Base-by-base conservation (phyloP, 257 asterid species). In the Avicennia marina region DNA sequence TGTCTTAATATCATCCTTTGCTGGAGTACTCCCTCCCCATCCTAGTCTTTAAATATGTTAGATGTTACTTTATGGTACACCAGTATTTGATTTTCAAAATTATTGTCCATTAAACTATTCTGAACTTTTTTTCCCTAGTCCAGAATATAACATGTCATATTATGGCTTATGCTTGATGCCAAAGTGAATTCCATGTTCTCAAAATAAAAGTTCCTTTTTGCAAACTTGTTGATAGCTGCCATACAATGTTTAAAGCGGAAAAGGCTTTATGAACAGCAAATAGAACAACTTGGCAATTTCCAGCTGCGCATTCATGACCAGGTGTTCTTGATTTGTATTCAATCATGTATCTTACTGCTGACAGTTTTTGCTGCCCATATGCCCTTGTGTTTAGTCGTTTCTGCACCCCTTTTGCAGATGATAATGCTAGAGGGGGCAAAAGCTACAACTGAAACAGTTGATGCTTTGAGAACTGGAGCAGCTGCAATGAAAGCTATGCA, bases 401-500 rank as follows among this genome's bases (percentile, higher is more conserved):
- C 26, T n/a, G 13, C 2, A 7, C 2, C 10, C 3, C 2, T 12
- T 4, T 12, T 12, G 41, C 72, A 86, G 95, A 86, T 86, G 95
- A 86, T 86, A 64, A 65, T 86, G 95, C 71, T 86, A 20, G 95
- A 86, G 75, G 95, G 89, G 16, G 95, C 94, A 55, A 86, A 86
- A 73, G 94, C 95, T 67, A 86, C 95, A 38, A 86, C 95, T 22
- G 95, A 86, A 66, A 86, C 95, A 59, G 95, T 86, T 65, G 95
- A 83, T 68, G 95, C 95, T 65, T 74, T 83, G 79, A 86, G 95
- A 72, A 83, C 86, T 36, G 95, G 93, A 68, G 95, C 93, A 52
- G 76, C 95, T 68, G 89, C 95, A 24, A 86, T 86, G 95, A 86
- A 83, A 71, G 89, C 95, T 54, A 86, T 86, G 89, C 95, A 86